Evolutionary conservation across 495 filamentous ascomycete species (phyloP), one percentile per base, ranked within the genome.

Genomic region (Penicillium samsonianum): DNA sequence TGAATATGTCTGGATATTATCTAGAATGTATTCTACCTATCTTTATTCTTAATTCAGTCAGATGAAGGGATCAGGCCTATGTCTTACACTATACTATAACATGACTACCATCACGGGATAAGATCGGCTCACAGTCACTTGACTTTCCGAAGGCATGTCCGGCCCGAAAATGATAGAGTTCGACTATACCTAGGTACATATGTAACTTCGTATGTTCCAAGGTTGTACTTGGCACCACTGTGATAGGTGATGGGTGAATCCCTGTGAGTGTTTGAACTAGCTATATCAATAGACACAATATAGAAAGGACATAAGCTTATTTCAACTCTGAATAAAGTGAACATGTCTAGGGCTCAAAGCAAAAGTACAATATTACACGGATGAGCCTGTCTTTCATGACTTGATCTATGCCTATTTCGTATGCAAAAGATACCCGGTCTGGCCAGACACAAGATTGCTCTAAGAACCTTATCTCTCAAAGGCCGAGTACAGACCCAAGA

Each of bases 31-130:
- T 16, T 16, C 33, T 37, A 14, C 19, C 20, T 20, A 14, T 12
- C n/a, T 11, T 23, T 26, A 5, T n/a, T 30, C 31, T 33, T 30
- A 48, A 48, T 30, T 51, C 16, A 50, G 35, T 43, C 50, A 53
- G 25, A 42, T 31, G 25, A 40, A 31, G 9, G n/a, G 9, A 20
- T 33, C 28, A 48, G 5, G 25, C 26, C 9, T 20, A n/a, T 48
- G 26, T 17, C 35, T 37, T 38, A 38, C 16, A 38, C 30, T 10
- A 31, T 11, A 31, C 3, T 25, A 25, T n/a, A n/a, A n/a, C n/a
- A n/a, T n/a, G n/a, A 25, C 14, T 4, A 45, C 44, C 7, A 42
- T 53, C 50, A 53, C 50, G 50, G 38, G 50, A 28, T 41, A 40
- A 40, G n/a, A 19, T 53, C 31, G 28, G 28, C 20, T 17, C 25